These are phyloP conservation scores for Chlorella vulgaris DNA, from an alignment of 139 green algal genomes.

Conservation along the genomic window DNA sequence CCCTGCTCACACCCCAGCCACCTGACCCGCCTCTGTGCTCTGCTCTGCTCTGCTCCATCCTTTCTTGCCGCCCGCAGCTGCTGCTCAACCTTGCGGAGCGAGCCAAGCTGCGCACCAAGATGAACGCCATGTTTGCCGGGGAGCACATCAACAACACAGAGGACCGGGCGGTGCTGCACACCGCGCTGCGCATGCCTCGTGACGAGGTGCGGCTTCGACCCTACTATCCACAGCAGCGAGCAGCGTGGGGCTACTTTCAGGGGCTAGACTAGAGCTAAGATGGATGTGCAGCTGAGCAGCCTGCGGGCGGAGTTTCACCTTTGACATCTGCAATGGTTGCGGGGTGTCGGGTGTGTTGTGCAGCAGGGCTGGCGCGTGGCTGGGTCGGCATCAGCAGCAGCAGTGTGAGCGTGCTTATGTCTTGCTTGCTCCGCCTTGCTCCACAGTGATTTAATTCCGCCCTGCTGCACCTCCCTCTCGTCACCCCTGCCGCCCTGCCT, in stretches of 20 bases:
- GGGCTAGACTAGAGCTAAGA: no score
- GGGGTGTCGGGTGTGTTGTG: background rate
- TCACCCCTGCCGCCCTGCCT: background rate
- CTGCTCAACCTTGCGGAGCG: constrained; percentile 76
- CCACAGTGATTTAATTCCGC: background rate
- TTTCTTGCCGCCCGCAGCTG: constrained; percentile 78
- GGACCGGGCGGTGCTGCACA: constrained; percentile 95
- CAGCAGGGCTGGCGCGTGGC: background rate
- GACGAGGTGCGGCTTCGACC: constrained; percentile 68
- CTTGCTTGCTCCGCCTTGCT: no score
- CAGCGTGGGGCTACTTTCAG: no score
- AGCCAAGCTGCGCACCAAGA: constrained; percentile 90
- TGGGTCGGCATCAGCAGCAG: no score
- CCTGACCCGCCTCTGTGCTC: background rate
- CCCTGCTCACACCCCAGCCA: no score
- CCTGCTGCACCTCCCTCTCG: background rate
- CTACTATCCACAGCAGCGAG: no score
- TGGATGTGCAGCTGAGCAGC: no score
- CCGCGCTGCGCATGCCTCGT: constrained; percentile 85
- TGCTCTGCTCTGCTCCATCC: background rate
- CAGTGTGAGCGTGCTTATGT: no score
- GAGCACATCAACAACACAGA: constrained; percentile 97
- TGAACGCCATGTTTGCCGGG: constrained; percentile 95
- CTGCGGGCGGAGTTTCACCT: no score
- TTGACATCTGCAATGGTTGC: background rate